Percentiles rank a stretch among this genome's conserved stretches.
These are phyloP conservation scores for Xanthoparmelia taractica DNA, from an alignment of 495 filamentous ascomycete genomes.

Conservation along the genomic window DNA sequence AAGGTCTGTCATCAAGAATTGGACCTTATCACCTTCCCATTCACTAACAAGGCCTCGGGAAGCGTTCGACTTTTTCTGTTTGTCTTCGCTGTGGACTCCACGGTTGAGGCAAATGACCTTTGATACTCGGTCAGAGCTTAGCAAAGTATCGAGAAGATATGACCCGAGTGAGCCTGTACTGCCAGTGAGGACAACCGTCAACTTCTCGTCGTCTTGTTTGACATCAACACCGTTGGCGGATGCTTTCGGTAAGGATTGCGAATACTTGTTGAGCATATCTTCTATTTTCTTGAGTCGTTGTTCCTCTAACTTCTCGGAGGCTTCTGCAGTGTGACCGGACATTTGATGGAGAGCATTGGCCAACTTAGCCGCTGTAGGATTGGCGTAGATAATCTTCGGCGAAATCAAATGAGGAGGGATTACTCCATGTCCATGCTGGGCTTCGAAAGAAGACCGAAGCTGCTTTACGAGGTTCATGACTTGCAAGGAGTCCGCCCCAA, in stretches of 20 bases:
- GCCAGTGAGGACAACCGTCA: conserved; percentile 2
- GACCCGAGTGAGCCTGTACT: conserved; percentile 37
- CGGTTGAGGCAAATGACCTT: conserved; percentile 53
- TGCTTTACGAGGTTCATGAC: conserved; percentile 1
- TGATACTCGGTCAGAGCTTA: conserved; percentile 32
- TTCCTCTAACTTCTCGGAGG: background rate
- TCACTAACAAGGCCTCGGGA: conserved; percentile 1
- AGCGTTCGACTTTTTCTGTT: background rate
- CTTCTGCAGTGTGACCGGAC: background rate
- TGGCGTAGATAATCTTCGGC: background rate
- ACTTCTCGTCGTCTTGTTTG: background rate
- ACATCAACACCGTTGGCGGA: background rate
- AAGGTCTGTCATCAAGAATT: conserved; percentile 23
- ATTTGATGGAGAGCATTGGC: background rate
- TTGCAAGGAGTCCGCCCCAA: conserved; percentile 2
- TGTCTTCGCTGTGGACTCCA: background rate
- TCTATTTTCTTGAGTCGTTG: conserved; percentile 10
- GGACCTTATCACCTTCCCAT: conserved; percentile 11
- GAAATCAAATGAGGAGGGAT: conserved; percentile 9
- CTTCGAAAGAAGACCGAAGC: conserved; percentile 1
- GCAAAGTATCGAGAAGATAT: conserved; percentile 45
- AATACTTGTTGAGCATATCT: conserved; percentile 4
- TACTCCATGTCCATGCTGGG: background rate
- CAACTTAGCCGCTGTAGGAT: conserved; percentile 4
- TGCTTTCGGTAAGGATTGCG: conserved; percentile 3